phyloP scores from a whole-genome alignment of 2,329 filamentous ascomycete genomes.

The Pseudogymnoascus destructans region DNA sequence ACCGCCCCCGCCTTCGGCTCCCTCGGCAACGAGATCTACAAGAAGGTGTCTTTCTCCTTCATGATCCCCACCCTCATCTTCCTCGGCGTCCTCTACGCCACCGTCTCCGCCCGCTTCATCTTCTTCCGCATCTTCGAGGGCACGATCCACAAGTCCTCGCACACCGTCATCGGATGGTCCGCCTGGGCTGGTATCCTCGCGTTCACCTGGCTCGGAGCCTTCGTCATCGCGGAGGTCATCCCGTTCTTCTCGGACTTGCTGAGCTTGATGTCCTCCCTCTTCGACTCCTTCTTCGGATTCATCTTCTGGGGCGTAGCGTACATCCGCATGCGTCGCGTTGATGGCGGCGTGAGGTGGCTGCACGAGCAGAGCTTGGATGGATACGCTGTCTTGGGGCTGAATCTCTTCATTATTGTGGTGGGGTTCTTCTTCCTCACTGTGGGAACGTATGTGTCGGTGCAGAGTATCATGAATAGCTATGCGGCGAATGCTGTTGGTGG shows the following conservation, averaged over 20 bases:
- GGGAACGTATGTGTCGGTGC: slow-evolving; percentile 68
- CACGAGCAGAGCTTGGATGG: slow-evolving; percentile 26
- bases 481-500: slow-evolving; percentile 48
- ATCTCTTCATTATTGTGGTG: slow-evolving; percentile 57
- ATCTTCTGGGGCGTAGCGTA: slow-evolving; percentile 87
- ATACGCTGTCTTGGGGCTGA: slow-evolving; percentile 47
- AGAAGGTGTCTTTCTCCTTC: slow-evolving; percentile 84
- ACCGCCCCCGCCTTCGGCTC: slow-evolving; percentile 79
- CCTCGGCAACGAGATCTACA: slow-evolving; percentile 57
- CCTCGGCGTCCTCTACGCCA: slow-evolving; percentile 79
- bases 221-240: slow-evolving; percentile 85
- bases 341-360: slow-evolving; percentile 37
- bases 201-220: slow-evolving; percentile 70
- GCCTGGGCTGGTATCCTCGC: slow-evolving; percentile 66
- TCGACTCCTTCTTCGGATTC: slow-evolving; percentile 89
- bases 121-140: slow-evolving; percentile 81
- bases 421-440: slow-evolving; percentile 71
- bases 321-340: slow-evolving; percentile 58
- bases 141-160: slow-evolving; percentile 64
- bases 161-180: slow-evolving; percentile 71
- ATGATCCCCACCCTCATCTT: slow-evolving; percentile 95
- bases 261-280: slow-evolving; percentile 74
- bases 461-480: slow-evolving; percentile 65
- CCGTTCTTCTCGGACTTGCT: slow-evolving; percentile 69
- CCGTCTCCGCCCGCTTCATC: slow-evolving; percentile 77